A percentile compares a stretch with the other conserved stretches of the same genome.
Evolutionary conservation across 2,329 filamentous ascomycete genomes (phyloP).

Genomic region (Zymoseptoria tritici): DNA sequence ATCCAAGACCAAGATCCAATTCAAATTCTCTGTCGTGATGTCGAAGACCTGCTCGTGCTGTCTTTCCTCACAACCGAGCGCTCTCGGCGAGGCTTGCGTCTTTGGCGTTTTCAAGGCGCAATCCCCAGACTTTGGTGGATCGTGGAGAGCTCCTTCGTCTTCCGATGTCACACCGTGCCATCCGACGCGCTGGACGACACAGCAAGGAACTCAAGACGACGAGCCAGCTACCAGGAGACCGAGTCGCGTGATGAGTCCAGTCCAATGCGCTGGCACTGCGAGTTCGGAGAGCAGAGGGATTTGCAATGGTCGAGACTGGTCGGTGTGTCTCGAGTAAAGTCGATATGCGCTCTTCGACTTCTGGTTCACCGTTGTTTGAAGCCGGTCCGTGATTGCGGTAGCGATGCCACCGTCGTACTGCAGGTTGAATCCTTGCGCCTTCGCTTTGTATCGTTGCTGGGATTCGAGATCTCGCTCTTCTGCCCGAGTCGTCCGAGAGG

Average conservation of each 20-base stretch:
- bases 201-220: constrained; percentile 11
- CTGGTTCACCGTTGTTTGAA: constrained; percentile 13
- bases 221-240: constrained; percentile 9
- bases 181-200: constrained; percentile 7
- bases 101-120: background rate
- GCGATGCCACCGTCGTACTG: constrained; percentile 7
- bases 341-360: constrained; percentile 4
- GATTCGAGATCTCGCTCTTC: constrained; percentile 1
- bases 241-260: constrained; percentile 8
- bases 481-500: constrained; percentile 1
- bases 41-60: background rate
- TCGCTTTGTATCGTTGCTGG: background rate
- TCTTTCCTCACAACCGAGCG: background rate
- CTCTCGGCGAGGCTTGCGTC: background rate
- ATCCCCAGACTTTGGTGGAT: background rate
- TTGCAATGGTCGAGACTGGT: constrained; percentile 10
- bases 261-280: constrained; percentile 6
- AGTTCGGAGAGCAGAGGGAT: constrained; percentile 6
- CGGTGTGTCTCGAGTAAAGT: constrained; percentile 17
- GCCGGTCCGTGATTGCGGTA: constrained; percentile 13
- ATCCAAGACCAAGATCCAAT: background rate
- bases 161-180: constrained; percentile 13
- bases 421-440: background rate
- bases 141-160: constrained; percentile 5
- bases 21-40: background rate